Conservation (phyloP, 176 grass and related monocot genomes). For the Carex kokanica region DNA sequence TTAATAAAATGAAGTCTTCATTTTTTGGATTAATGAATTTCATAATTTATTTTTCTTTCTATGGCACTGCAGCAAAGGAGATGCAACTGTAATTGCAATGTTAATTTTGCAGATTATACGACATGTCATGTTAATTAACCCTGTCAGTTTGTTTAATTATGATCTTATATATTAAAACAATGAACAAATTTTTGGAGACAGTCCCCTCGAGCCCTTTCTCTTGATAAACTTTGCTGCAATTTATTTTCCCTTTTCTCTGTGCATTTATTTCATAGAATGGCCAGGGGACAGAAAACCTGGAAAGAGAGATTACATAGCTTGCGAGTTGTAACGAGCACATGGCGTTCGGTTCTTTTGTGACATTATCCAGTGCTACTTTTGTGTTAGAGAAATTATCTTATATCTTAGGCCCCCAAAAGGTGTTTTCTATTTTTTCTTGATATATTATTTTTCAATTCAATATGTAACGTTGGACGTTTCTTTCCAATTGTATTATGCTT, state of each 20-base stretch:
- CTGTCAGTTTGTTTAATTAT: neutral
- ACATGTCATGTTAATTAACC: neutral
- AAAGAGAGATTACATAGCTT: neutral
- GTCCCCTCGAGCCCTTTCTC: neutral
- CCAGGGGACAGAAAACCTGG: neutral
- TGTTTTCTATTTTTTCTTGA: neutral
- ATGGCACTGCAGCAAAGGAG: too few relatives aligned
- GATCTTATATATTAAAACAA: neutral
- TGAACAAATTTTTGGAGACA: neutral
- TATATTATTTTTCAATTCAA: neutral
- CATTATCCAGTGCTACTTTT: neutral
- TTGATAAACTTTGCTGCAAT: neutral
- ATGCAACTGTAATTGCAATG: too few relatives aligned
- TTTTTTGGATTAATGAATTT: neutral
- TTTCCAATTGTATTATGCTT: neutral
- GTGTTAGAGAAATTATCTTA: too few relatives aligned
- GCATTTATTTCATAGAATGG: conserved; percentile 10
- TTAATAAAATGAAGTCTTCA: neutral
- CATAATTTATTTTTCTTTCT: neutral
- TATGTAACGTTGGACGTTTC: neutral
- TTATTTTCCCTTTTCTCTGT: neutral
- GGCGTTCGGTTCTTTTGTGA: neutral
- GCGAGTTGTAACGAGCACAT: neutral
- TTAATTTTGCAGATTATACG: too few relatives aligned
- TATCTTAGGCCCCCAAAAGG: neutral